Base-by-base conservation (phyloP, 2,329 filamentous ascomycete species). In the Exophiala sp. region DNA sequence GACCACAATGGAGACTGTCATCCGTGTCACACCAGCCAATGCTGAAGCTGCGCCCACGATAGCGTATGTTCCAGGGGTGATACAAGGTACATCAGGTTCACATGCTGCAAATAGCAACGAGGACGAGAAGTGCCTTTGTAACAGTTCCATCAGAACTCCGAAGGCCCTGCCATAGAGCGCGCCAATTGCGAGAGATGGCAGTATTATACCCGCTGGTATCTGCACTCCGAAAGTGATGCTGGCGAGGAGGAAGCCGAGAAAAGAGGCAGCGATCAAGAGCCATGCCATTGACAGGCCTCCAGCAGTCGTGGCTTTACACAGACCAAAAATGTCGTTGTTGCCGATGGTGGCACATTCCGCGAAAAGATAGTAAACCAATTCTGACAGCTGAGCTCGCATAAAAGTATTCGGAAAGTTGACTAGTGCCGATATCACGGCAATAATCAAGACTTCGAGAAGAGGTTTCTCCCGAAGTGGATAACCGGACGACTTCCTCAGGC, bases 1-100 rank as follows among this genome's bases (percentile, higher is more conserved):
- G 65, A 97, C 94, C 3, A 99, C 92, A 62, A 99, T 96, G 10
- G 91, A 96, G 9, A 96, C 91, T 0, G 94, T 99, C 85, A 99
- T 95, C 62, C 92, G 84, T 14, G 92, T 97, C 34, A 95, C 90
- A 44, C 94, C 94, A 5, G 89, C 89, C 1, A 99, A 83, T n/a
- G 92, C 90, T 3, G 94, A 91, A 0, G 94, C 92, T 0, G 94
- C 94, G 33, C 94, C 94, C 58, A 99, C 88, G 65, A 99, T 95
- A 59, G 94, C 94, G 68, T 99, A 99, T 1, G 92, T 95, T 11
- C 92, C 94, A 0, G 94, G 92, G 0, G 89, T 96, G 47, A 99
- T 85, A 72, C 94, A 99, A 6, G 86, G 84, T 38, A 88, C 76
- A 69, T 96, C 92, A 3, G 90, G 89, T 63, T 91, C 86, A 74